A percentile compares a stretch with the other conserved stretches of the same genome.
These are phyloP conservation scores for Fusarium sacchari DNA, from an alignment of 2,329 filamentous ascomycete genomes.

Conservation along the genomic window DNA sequence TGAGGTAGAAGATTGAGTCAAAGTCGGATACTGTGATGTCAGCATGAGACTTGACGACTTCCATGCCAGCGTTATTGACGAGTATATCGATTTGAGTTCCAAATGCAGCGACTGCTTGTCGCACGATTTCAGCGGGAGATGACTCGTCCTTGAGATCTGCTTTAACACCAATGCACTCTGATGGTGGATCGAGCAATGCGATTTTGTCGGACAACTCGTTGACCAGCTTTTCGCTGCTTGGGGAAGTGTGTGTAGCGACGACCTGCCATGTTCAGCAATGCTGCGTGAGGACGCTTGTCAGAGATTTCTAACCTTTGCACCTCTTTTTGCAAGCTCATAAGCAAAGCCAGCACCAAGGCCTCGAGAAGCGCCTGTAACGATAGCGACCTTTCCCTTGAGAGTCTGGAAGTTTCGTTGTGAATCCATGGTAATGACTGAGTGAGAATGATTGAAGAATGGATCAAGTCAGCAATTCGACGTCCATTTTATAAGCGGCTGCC, in stretches of 20 bases:
- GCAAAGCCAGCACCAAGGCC: conserved; percentile 27
- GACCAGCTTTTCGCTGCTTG: conserved; percentile 6
- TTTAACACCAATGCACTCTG: conserved; percentile 12
- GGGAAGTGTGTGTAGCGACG: conserved; percentile 28
- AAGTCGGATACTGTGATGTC: conserved; percentile 15
- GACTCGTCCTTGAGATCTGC: conserved; percentile 10
- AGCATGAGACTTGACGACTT: conserved; percentile 11
- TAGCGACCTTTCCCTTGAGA: conserved; percentile 26
- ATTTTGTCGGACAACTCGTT: conserved; percentile 13
- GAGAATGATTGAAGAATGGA: background rate
- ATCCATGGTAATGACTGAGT: background rate
- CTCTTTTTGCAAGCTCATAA: conserved; percentile 22
- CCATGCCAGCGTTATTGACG: conserved; percentile 25
- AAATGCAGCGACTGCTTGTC: background rate
- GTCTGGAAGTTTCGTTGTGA: conserved; percentile 7
- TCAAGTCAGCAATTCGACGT: background rate
- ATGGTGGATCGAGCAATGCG: background rate
- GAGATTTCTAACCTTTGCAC: conserved; percentile 1
- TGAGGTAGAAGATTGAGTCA: conserved; percentile 27
- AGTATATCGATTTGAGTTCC: conserved; percentile 16
- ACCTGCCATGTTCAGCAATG: background rate
- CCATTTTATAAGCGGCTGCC: background rate
- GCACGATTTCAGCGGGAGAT: background rate
- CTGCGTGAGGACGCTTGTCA: no score
- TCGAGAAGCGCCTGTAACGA: conserved; percentile 24